A percentile compares a stretch with the other conserved stretches of the same genome.
phyloP scores from a whole-genome alignment of 2,329 filamentous ascomycete species.

The Fusarium cyanostomum region DNA sequence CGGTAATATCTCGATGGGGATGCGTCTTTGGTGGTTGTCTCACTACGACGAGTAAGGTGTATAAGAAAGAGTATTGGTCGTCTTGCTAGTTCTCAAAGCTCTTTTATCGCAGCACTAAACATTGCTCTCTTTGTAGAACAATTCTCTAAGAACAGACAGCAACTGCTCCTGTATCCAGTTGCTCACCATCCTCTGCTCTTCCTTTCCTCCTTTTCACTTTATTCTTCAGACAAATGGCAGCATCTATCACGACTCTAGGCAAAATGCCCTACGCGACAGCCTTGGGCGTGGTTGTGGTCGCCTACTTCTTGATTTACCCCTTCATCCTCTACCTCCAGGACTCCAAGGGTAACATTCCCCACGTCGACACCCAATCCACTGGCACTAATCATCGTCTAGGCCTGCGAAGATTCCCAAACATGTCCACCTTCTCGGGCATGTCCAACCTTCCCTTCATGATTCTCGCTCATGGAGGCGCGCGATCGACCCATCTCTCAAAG shows the following conservation, averaged over 20 bases:
- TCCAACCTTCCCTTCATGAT: conserved; percentile 26
- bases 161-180: not conserved
- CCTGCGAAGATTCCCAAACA: conserved; percentile 25
- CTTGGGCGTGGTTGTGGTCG: conserved; percentile 6
- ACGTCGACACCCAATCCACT: accelerated
- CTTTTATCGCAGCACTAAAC: not conserved
- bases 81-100: not conserved
- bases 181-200: not conserved
- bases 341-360: conserved; percentile 46
- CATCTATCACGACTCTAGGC: conserved; percentile 15
- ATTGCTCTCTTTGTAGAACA: not conserved
- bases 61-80: conserved; percentile 3
- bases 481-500: conserved; percentile 51
- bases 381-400: not conserved
- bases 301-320: conserved; percentile 28
- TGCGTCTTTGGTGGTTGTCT: not conserved
- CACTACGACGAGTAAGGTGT: not conserved
- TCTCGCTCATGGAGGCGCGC: conserved; percentile 14
- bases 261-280: conserved; percentile 28
- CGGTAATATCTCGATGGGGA: conserved; percentile 1
- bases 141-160: not conserved
- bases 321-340: conserved; percentile 33
- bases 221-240: not conserved
- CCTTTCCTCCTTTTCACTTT: not conserved
- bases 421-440: conserved; percentile 34